Conservation (phyloP, 768 basidiomycete species). For the Sporobolomyces pararoseus region DNA sequence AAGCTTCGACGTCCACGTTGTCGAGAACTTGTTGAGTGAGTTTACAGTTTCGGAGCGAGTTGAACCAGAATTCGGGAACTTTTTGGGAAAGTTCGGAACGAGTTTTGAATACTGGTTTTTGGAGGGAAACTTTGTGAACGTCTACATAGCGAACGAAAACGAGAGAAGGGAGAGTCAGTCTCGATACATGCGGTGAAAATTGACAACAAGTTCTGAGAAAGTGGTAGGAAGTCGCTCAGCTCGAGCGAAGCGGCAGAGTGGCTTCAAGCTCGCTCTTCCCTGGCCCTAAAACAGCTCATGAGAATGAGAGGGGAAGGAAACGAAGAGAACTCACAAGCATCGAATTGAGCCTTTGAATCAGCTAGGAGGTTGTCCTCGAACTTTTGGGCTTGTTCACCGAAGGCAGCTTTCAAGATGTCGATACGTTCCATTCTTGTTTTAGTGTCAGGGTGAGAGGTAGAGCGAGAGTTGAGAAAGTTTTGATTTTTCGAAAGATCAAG, state of each 20-base stretch:
- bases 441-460: neutral
- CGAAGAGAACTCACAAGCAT: slow-evolving; percentile 26
- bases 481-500: neutral
- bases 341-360: slow-evolving; percentile 24
- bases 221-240: no score
- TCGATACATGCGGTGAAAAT: no score
- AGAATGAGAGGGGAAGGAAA: neutral
- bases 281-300: neutral
- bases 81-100: slow-evolving; percentile 31
- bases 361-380: slow-evolving; percentile 28
- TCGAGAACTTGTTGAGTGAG: slow-evolving; percentile 15
- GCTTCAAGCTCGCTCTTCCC: no score
- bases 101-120: slow-evolving; percentile 6
- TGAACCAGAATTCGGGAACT: slow-evolving; percentile 37
- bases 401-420: slow-evolving; percentile 28
- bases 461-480: no score
- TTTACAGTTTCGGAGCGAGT: slow-evolving; percentile 21
- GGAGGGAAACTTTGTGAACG: slow-evolving; percentile 34
- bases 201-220: no score
- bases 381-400: slow-evolving; percentile 16
- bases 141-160: slow-evolving; percentile 6
- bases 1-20: slow-evolving; percentile 31
- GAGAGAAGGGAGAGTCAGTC: neutral
- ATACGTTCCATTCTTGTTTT: slow-evolving; percentile 11
- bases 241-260: no score